Conservation (phyloP, 169 alveolate species). For the Babesia bovis region DNA sequence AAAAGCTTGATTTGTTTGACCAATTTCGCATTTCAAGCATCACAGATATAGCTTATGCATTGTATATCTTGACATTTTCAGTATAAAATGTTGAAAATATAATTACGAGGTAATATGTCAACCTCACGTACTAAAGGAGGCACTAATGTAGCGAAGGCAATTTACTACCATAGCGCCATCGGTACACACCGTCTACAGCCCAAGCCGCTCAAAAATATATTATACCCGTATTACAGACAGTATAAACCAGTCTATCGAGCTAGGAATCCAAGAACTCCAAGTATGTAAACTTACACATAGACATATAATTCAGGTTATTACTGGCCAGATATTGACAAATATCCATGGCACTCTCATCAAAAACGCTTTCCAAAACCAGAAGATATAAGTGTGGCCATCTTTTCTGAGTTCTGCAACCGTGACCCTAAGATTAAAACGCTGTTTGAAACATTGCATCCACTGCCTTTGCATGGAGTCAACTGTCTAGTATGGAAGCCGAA, state of each 20-base stretch:
- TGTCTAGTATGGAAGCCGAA: slow-evolving; percentile 70
- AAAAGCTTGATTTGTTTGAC: background rate
- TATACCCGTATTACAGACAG: slow-evolving; percentile 75
- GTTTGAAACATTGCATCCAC: slow-evolving; percentile 73
- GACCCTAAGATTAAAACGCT: slow-evolving; percentile 53
- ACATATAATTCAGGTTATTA: slow-evolving; percentile 42
- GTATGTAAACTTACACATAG: slow-evolving; percentile 7
- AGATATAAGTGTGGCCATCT: slow-evolving; percentile 56
- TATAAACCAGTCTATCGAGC: slow-evolving; percentile 79
- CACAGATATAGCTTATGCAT: background rate
- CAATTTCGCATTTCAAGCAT: background rate
- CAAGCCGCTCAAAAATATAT: slow-evolving; percentile 64
- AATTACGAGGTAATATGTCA: slow-evolving; percentile 1
- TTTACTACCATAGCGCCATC: slow-evolving; percentile 59
- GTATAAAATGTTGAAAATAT: no score
- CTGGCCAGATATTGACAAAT: slow-evolving; percentile 78
- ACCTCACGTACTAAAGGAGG: slow-evolving; percentile 2
- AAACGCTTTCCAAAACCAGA: slow-evolving; percentile 69
- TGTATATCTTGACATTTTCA: no score
- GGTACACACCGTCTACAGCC: slow-evolving; percentile 68
- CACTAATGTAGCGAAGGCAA: slow-evolving; percentile 26
- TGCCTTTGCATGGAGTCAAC: slow-evolving; percentile 77
- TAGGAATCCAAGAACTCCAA: slow-evolving; percentile 72
- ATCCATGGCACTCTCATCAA: slow-evolving; percentile 82
- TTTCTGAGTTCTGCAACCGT: slow-evolving; percentile 69